These are phyloP conservation scores for Exophiala mesophila DNA, from an alignment of 2,329 filamentous ascomycete species.

Conservation along the genomic window DNA sequence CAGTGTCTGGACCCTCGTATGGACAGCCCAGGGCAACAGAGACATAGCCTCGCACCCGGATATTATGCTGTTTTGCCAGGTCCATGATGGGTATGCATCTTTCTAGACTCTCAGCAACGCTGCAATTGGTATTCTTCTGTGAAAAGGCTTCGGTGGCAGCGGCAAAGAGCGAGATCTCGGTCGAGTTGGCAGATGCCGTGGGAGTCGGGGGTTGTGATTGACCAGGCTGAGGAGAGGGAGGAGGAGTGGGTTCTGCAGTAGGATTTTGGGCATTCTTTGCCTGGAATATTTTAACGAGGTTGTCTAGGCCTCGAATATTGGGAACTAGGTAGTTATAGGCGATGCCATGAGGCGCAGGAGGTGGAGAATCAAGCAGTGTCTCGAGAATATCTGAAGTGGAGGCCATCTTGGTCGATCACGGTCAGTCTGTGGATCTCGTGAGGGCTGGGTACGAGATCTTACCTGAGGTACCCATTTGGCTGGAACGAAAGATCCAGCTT, in stretches of 20 bases:
- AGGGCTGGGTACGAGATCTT: constrained; percentile 21
- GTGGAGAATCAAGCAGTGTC: constrained; percentile 48
- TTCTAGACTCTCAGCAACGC: constrained; percentile 56
- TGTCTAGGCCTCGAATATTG: constrained; percentile 58
- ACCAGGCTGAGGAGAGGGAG: constrained; percentile 33
- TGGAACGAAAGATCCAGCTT: constrained; percentile 50
- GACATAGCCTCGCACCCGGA: constrained; percentile 60
- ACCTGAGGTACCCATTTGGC: constrained; percentile 54
- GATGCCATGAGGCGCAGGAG: constrained; percentile 47
- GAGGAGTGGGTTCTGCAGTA: constrained; percentile 28
- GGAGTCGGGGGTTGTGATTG: constrained; percentile 38
- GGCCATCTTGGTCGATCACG: constrained; percentile 50
- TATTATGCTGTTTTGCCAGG: constrained; percentile 50
- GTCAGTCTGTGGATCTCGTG: constrained; percentile 6
- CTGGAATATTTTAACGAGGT: constrained; percentile 52
- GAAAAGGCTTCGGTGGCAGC: constrained; percentile 62
- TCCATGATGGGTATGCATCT: constrained; percentile 56
- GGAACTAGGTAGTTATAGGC: constrained; percentile 64
- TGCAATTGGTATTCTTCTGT: constrained; percentile 62
- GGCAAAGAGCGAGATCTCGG: constrained; percentile 60
- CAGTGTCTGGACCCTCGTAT: constrained; percentile 59
- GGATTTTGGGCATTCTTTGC: constrained; percentile 33
- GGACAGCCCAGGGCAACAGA: constrained; percentile 61
- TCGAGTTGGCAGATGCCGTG: constrained; percentile 36
- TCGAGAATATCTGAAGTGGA: constrained; percentile 59